Conservation (phyloP, 257 asterid species). For the Ilex asprella region DNA sequence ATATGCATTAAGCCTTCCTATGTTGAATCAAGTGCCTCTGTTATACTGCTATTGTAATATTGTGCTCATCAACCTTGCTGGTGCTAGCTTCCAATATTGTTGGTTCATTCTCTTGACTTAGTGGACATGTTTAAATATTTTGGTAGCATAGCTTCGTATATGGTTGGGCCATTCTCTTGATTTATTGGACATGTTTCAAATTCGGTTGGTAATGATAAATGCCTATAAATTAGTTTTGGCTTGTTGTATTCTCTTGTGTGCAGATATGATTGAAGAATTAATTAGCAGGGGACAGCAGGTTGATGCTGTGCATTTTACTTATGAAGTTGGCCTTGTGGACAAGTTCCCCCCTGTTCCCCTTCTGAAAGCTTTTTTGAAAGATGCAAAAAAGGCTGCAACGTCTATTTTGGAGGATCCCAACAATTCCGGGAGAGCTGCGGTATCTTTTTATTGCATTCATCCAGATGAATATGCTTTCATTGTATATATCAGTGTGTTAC, state of each 20-base stretch:
- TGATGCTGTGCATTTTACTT: slow-evolving; percentile 96
- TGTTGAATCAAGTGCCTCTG: too few relatives aligned
- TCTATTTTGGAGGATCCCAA: slow-evolving; percentile 77
- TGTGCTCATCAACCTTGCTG: too few relatives aligned
- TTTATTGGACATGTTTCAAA: too few relatives aligned
- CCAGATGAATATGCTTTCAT: neutral
- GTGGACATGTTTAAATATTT: too few relatives aligned
- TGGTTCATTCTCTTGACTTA: too few relatives aligned
- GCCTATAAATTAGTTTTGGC: too few relatives aligned
- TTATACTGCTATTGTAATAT: too few relatives aligned
- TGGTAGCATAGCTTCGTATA: too few relatives aligned
- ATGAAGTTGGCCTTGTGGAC: slow-evolving; percentile 80
- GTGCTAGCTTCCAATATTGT: too few relatives aligned
- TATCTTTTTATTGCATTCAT: slow-evolving; percentile 22
- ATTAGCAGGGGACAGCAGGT: slow-evolving; percentile 97
- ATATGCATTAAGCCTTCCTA: too few relatives aligned
- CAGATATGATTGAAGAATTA: slow-evolving; percentile 92
- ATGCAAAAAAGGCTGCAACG: slow-evolving; percentile 72
- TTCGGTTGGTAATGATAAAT: too few relatives aligned
- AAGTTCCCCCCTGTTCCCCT: slow-evolving; percentile 91
- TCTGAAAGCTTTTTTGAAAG: slow-evolving; percentile 83
- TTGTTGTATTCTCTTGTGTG: slow-evolving; percentile 5
- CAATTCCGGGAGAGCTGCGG: slow-evolving; percentile 88
- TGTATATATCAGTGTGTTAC: neutral
- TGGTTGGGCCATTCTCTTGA: too few relatives aligned